These are phyloP conservation scores for Wallacemonas sp. DNA, from an alignment of 208 protist genomes.

Conservation along the genomic window DNA sequence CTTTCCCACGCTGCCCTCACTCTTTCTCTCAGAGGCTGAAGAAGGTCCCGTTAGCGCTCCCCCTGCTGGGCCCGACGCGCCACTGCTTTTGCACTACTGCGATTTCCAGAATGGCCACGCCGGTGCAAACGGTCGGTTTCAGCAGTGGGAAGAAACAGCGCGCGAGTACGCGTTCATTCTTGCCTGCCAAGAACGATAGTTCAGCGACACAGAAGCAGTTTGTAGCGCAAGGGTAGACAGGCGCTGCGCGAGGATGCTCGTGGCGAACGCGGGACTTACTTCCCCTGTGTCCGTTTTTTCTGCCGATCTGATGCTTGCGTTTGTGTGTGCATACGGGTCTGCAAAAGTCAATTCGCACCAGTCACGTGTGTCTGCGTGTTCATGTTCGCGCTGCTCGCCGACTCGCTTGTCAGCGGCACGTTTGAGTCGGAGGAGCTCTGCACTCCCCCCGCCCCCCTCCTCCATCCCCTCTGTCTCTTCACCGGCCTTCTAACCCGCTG, in stretches of 20 bases:
- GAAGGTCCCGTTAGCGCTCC: not conserved
- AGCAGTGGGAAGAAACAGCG: conserved; percentile 56
- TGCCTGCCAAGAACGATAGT: not conserved
- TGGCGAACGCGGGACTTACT: too few relatives aligned
- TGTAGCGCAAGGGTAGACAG: too few relatives aligned
- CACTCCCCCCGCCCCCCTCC: too few relatives aligned
- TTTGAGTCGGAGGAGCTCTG: too few relatives aligned
- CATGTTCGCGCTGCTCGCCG: too few relatives aligned
- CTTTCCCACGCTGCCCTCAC: not conserved
- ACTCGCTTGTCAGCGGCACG: too few relatives aligned
- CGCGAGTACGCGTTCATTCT: conserved; percentile 65
- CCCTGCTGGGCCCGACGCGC: not conserved
- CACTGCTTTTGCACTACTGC: conserved; percentile 48
- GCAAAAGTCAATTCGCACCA: too few relatives aligned
- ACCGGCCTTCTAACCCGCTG: too few relatives aligned
- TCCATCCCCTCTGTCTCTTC: too few relatives aligned
- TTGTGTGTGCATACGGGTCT: not conserved
- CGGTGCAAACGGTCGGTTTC: conserved; percentile 59
- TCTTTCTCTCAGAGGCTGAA: not conserved
- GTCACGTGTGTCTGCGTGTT: too few relatives aligned
- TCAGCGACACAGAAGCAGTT: not conserved
- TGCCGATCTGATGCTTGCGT: not conserved
- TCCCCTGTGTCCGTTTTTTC: not conserved
- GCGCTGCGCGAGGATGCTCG: too few relatives aligned
- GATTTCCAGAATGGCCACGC: conserved; percentile 51